Conservation (phyloP, 331 rosid species). For the Pyracantha coccinea region DNA sequence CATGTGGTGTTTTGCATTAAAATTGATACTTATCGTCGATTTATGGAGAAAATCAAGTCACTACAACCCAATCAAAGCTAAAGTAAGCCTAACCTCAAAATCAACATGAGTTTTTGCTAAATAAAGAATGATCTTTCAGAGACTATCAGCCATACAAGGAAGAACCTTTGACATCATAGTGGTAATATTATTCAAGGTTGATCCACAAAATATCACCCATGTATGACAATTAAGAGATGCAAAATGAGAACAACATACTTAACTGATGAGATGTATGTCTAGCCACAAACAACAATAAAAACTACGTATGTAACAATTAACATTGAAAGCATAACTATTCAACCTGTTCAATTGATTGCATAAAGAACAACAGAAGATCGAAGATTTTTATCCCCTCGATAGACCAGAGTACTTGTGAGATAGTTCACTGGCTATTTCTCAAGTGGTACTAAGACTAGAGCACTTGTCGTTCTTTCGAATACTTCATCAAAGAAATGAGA, state of each 20-base stretch:
- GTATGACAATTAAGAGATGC: background rate
- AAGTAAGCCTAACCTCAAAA: background rate
- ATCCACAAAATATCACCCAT: background rate
- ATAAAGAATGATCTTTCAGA: too few relatives aligned
- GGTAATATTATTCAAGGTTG: background rate
- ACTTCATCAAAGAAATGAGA: background rate
- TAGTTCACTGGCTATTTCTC: too few relatives aligned
- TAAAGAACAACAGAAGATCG: too few relatives aligned
- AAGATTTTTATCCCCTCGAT: background rate
- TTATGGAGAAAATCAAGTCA: background rate
- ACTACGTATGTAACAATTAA: background rate
- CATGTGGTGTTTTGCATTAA: background rate
- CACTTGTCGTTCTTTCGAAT: background rate
- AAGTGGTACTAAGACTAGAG: background rate
- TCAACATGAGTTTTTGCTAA: background rate
- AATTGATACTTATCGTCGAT: too few relatives aligned
- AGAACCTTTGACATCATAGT: background rate
- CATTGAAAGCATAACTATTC: background rate
- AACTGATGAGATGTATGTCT: background rate
- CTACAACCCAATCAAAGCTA: too few relatives aligned
- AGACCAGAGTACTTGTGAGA: background rate
- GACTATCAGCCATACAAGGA: background rate
- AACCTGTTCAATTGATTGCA: too few relatives aligned
- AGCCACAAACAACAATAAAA: background rate
- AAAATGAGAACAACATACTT: too few relatives aligned